A percentile compares a stretch with the other conserved stretches of the same genome.
Conservation (phyloP, 2,329 filamentous ascomycete species). For the Monilinia fructicola region DNA sequence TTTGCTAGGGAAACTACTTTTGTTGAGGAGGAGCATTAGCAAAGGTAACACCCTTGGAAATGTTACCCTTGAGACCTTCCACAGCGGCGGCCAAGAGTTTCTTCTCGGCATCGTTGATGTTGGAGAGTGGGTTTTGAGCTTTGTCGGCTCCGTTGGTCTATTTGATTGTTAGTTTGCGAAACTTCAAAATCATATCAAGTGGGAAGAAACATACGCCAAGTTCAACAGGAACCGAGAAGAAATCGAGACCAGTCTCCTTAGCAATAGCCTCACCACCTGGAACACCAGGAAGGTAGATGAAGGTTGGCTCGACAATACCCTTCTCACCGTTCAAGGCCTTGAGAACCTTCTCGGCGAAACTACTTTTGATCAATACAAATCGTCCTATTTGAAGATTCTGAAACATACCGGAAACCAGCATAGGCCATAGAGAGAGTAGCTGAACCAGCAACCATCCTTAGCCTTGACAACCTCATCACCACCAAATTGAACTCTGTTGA, state of each 20-base stretch:
- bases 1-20: slow-evolving; percentile 25
- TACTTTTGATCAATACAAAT: slow-evolving; percentile 41
- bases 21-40: slow-evolving; percentile 35
- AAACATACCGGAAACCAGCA: slow-evolving; percentile 79
- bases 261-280: slow-evolving; percentile 81
- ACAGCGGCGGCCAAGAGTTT: slow-evolving; percentile 19
- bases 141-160: slow-evolving; percentile 56
- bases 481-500: slow-evolving; percentile 97
- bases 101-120: slow-evolving; percentile 35
- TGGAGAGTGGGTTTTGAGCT: slow-evolving; percentile 20
- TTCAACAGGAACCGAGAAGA: slow-evolving; percentile 94
- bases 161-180: slow-evolving; percentile 75
- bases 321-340: slow-evolving; percentile 91
- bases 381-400: neutral
- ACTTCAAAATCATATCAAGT: slow-evolving; percentile 55
- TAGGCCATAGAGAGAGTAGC: slow-evolving; percentile 99
- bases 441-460: slow-evolving; percentile 93
- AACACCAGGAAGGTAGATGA: slow-evolving; percentile 90
- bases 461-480: slow-evolving; percentile 99
- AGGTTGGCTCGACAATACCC: slow-evolving; percentile 91
- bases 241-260: slow-evolving; percentile 82
- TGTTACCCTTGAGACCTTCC: slow-evolving; percentile 61
- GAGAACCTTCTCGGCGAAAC: slow-evolving; percentile 92
- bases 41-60: slow-evolving; percentile 77
- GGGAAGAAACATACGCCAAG: slow-evolving; percentile 78